These are phyloP conservation scores for Abrus pulchellus DNA, from an alignment of 306 rosid species.

Conservation along the genomic window DNA sequence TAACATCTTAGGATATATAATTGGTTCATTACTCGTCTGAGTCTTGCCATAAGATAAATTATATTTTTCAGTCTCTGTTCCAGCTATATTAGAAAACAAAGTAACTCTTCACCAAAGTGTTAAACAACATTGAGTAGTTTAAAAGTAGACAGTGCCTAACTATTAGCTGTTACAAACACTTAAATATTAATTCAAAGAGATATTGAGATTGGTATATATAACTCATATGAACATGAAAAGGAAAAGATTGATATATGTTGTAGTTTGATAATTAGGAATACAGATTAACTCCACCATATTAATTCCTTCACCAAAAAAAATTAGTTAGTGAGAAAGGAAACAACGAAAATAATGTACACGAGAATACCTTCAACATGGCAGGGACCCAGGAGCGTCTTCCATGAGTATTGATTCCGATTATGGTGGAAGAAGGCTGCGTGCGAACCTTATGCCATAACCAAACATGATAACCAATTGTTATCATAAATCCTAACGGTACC, in stretches of 20 bases:
- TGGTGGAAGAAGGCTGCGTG: conserved; percentile 73
- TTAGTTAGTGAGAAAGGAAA: background rate
- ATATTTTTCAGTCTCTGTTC: conserved; percentile 5
- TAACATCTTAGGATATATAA: too few relatives aligned
- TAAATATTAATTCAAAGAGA: background rate
- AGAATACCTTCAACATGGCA: conserved; percentile 79
- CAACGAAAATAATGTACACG: background rate
- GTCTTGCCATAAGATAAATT: background rate
- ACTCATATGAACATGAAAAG: background rate
- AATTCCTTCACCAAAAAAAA: background rate
- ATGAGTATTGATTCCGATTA: conserved; percentile 74
- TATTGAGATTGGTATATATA: background rate
- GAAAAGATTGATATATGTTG: background rate
- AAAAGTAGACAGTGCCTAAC: background rate
- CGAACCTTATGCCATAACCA: conserved; percentile 91
- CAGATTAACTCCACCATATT: background rate
- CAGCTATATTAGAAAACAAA: background rate
- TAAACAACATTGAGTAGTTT: background rate
- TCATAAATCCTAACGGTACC: conserved; percentile 77
- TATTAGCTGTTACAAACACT: background rate
- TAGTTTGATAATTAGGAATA: too few relatives aligned
- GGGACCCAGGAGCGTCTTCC: conserved; percentile 88
- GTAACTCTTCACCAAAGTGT: conserved; percentile 6
- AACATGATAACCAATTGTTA: conserved; percentile 66
- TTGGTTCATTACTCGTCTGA: background rate